Conservation (phyloP, 1,284 basidiomycete genomes). For the Cryptococcus depauperatus region DNA sequence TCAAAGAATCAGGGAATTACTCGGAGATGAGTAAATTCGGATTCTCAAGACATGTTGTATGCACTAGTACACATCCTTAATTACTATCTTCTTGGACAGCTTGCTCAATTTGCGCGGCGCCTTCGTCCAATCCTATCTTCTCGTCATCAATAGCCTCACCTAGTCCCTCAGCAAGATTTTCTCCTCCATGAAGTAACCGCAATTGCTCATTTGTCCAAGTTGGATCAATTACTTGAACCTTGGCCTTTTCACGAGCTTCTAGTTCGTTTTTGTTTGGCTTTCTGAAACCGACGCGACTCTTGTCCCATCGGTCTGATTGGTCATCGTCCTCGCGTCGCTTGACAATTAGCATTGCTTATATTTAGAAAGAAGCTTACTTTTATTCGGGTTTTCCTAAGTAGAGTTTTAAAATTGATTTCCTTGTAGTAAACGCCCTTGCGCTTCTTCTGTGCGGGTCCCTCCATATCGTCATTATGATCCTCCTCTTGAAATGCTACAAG, state of each 20-base stretch:
- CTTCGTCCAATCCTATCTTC: conserved; percentile 14
- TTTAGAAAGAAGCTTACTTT: conserved; percentile 51
- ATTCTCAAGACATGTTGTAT: conserved; percentile 13
- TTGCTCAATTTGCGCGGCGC: conserved; percentile 8
- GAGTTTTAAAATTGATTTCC: conserved; percentile 74
- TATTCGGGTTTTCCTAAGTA: conserved; percentile 71
- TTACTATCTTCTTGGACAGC: conserved; percentile 9
- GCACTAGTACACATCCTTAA: conserved; percentile 3
- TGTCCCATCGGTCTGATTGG: conserved; percentile 29
- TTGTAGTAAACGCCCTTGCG: conserved; percentile 74
- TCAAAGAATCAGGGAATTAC: conserved; percentile 51
- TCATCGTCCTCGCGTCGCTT: conserved; percentile 17
- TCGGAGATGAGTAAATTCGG: conserved; percentile 36
- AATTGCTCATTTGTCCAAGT: conserved; percentile 29
- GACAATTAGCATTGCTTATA: not conserved
- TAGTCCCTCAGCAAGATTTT: conserved; percentile 21
- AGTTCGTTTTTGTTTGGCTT: conserved; percentile 20
- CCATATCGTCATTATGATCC: conserved; percentile 33
- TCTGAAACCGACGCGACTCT: conserved; percentile 30
- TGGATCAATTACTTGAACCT: conserved; percentile 23
- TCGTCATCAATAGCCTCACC: conserved; percentile 35
- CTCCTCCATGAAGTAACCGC: conserved; percentile 18
- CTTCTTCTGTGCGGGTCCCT: conserved; percentile 30
- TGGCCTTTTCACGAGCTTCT: conserved; percentile 8
- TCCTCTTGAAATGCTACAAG: conserved; percentile 59